These are phyloP conservation scores for Exophiala sideris DNA, from an alignment of 2,329 filamentous ascomycete genomes.

Conservation along the genomic window DNA sequence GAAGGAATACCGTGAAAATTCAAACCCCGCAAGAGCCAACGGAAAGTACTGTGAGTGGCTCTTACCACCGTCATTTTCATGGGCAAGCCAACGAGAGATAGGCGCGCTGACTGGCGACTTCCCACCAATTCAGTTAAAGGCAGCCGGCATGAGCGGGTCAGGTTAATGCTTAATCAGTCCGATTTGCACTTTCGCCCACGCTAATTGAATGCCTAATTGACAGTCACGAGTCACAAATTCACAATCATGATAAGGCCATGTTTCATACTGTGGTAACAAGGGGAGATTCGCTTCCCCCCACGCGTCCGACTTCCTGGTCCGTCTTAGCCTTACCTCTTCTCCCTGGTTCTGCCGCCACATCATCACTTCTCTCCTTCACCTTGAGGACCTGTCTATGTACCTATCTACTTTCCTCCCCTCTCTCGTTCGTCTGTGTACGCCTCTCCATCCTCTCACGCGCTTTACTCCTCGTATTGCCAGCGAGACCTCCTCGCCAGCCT, in stretches of 20 bases:
- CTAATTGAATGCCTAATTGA: no score
- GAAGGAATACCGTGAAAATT: no score
- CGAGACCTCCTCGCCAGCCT: background rate
- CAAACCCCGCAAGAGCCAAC: no score
- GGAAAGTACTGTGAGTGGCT: no score
- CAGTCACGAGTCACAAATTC: no score
- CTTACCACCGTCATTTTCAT: no score
- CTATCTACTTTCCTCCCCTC: slow-evolving; percentile 3
- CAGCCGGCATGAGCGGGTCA: no score
- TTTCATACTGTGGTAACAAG: background rate
- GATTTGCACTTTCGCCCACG: no score
- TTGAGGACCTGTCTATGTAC: background rate
- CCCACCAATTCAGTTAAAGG: no score
- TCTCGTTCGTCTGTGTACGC: background rate
- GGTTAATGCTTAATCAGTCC: no score
- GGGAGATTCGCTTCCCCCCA: background rate
- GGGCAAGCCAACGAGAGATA: no score
- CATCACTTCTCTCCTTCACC: slow-evolving; percentile 5
- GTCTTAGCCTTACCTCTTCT: slow-evolving; percentile 4
- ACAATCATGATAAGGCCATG: background rate
- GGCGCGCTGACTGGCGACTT: no score
- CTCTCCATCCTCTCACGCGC: background rate
- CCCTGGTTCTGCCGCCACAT: background rate
- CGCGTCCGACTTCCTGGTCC: slow-evolving; percentile 12
- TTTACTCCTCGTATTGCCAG: background rate